A percentile compares a stretch with the other conserved stretches of the same genome.
Conservation (phyloP, 768 basidiomycete genomes). For the Sarcodon sp. region DNA sequence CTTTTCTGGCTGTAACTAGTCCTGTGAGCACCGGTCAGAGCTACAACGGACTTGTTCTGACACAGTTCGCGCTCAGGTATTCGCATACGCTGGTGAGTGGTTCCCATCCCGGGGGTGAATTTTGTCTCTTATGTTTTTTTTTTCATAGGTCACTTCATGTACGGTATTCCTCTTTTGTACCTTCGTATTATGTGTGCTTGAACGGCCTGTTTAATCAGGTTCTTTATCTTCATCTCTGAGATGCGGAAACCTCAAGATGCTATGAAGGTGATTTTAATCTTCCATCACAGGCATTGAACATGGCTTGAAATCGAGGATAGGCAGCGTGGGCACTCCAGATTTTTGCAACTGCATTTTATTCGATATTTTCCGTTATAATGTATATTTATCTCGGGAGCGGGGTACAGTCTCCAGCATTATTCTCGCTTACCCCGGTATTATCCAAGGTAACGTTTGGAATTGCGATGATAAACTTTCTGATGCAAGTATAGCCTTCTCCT, state of each 20-base stretch:
- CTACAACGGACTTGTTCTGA: not conserved
- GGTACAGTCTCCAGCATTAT: conserved; percentile 30
- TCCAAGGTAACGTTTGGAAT: conserved; percentile 36
- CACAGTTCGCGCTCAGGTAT: conserved; percentile 19
- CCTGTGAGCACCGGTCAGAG: conserved; percentile 21
- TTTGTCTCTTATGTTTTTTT: not conserved
- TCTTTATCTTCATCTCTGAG: conserved; percentile 46
- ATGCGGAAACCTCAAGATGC: conserved; percentile 38
- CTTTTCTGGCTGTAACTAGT: conserved; percentile 39
- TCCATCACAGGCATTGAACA: not conserved
- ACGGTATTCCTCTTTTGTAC: conserved; percentile 11
- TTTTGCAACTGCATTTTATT: conserved; percentile 38
- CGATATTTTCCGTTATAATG: conserved; percentile 24
- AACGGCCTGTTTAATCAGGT: conserved; percentile 18
- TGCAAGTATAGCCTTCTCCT: conserved; percentile 20
- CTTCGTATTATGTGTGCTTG: not conserved
- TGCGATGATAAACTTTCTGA: conserved; percentile 36
- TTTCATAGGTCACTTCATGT: conserved; percentile 45
- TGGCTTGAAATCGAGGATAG: conserved; percentile 9
- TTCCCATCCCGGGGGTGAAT: not conserved
- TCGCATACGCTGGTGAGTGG: conserved; percentile 33
- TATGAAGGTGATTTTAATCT: conserved; percentile 33
- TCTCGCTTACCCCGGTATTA: conserved; percentile 36
- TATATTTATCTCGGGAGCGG: conserved; percentile 36
- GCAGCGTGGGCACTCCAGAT: conserved; percentile 43